phyloP scores from a whole-genome alignment of 139 green algal species.

The Coelastrella sp. region DNA sequence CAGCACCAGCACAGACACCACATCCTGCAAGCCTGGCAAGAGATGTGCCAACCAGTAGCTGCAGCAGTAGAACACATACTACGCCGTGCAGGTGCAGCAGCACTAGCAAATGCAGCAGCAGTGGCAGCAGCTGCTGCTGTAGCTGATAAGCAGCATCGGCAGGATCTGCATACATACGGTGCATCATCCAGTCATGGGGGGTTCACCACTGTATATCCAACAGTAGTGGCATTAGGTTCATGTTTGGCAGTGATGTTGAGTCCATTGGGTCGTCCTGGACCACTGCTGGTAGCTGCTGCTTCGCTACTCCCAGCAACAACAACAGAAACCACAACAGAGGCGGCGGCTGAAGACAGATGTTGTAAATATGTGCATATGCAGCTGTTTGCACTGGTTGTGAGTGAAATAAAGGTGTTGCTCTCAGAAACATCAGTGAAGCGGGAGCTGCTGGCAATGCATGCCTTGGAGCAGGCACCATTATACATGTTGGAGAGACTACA shows the following conservation, averaged over 20 bases:
- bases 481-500: neutral
- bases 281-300: slow-evolving; percentile 11
- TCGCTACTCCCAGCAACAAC: neutral
- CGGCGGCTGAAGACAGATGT: neutral
- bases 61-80: slow-evolving; percentile 21
- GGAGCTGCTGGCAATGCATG: slow-evolving; percentile 34
- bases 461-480: slow-evolving; percentile 15
- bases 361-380: neutral
- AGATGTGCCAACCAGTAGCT: slow-evolving; percentile 12
- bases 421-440: neutral
- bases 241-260: slow-evolving; percentile 11
- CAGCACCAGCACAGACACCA: neutral
- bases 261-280: slow-evolving; percentile 7
- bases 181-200: neutral
- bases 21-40: neutral
- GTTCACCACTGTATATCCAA: neutral
- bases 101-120: neutral
- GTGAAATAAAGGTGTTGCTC: slow-evolving; percentile 26
- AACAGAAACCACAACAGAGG: neutral
- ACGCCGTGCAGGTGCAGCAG: neutral
- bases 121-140: slow-evolving; percentile 1
- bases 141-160: neutral
- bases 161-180: neutral
- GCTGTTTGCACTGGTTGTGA: slow-evolving; percentile 16
- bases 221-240: slow-evolving; percentile 10